Evolutionary conservation across 176 grass and related monocot genomes (phyloP).

Genomic region (Aegilops speltoides): DNA sequence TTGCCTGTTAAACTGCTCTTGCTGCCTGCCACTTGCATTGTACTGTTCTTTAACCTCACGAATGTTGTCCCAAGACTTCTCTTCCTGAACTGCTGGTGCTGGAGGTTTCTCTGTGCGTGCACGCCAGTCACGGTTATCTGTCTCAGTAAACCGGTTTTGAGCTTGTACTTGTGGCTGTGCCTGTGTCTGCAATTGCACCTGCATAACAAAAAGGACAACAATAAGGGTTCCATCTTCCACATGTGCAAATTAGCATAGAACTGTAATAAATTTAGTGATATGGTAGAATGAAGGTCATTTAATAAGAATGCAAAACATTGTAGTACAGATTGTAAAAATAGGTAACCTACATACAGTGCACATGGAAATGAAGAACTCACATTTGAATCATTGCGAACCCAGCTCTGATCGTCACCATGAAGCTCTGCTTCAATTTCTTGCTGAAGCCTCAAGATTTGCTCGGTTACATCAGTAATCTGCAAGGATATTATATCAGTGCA

Average conservation of each 20-base stretch:
- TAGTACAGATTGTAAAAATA: constrained; percentile 10
- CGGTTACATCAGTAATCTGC: constrained; percentile 65
- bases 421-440: constrained; percentile 88
- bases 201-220: constrained; percentile 12
- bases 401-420: constrained; percentile 79
- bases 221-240: neutral
- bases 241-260: neutral
- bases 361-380: constrained; percentile 38
- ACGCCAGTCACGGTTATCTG: constrained; percentile 90
- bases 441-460: constrained; percentile 87
- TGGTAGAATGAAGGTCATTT: neutral
- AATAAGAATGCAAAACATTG: neutral
- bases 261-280: neutral
- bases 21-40: constrained; percentile 53
- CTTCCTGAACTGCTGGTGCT: constrained; percentile 38
- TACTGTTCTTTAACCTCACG: constrained; percentile 67
- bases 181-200: constrained; percentile 58
- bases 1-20: constrained; percentile 62
- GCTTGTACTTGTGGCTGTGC: constrained; percentile 43
- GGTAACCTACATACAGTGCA: neutral
- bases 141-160: constrained; percentile 64
- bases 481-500: constrained; percentile 25
- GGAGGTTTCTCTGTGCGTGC: constrained; percentile 49
- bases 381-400: constrained; percentile 68
- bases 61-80: constrained; percentile 85